phyloP scores from a whole-genome alignment of 2,329 filamentous ascomycete genomes.

The Escovopsis sp. region DNA sequence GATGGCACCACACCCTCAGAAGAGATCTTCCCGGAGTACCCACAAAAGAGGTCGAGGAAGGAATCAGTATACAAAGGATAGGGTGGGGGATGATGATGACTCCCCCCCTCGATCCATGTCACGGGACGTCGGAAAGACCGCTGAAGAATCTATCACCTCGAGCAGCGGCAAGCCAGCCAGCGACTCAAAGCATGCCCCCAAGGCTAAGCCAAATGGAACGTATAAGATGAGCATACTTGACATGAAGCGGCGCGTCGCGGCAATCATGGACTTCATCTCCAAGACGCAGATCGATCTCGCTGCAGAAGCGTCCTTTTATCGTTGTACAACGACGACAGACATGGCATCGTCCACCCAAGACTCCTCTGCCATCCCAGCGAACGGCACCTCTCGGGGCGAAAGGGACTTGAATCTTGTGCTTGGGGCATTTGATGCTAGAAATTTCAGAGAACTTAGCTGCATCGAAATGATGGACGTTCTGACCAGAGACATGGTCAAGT shows the following conservation, averaged over 20 bases:
- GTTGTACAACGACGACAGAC: slow-evolving; percentile 21
- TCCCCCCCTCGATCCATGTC: slow-evolving; percentile 42
- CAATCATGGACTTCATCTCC: slow-evolving; percentile 79
- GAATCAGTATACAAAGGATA: slow-evolving; percentile 72
- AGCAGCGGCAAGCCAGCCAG: slow-evolving; percentile 20
- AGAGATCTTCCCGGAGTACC: slow-evolving; percentile 44
- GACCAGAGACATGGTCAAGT: slow-evolving; percentile 65
- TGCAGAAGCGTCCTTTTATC: slow-evolving; percentile 38
- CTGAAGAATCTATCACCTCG: slow-evolving; percentile 18
- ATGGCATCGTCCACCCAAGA: slow-evolving; percentile 20
- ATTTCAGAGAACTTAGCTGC: slow-evolving; percentile 63
- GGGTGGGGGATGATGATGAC: slow-evolving; percentile 41
- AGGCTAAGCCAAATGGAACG: slow-evolving; percentile 34
- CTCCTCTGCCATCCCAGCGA: background rate
- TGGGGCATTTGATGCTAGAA: slow-evolving; percentile 19
- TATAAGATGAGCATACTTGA: slow-evolving; percentile 73
- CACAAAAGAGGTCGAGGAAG: slow-evolving; percentile 55
- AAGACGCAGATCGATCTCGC: slow-evolving; percentile 80
- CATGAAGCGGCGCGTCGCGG: slow-evolving; percentile 70
- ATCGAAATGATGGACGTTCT: slow-evolving; percentile 85
- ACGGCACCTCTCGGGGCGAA: slow-evolving; percentile 9
- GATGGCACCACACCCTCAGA: slow-evolving; percentile 33
- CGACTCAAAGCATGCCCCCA: slow-evolving; percentile 38
- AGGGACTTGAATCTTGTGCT: slow-evolving; percentile 4
- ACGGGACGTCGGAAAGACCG: slow-evolving; percentile 27